Base-by-base conservation (phyloP, 176 grass and related monocot genomes). In the Tillandsia fasciculata region DNA sequence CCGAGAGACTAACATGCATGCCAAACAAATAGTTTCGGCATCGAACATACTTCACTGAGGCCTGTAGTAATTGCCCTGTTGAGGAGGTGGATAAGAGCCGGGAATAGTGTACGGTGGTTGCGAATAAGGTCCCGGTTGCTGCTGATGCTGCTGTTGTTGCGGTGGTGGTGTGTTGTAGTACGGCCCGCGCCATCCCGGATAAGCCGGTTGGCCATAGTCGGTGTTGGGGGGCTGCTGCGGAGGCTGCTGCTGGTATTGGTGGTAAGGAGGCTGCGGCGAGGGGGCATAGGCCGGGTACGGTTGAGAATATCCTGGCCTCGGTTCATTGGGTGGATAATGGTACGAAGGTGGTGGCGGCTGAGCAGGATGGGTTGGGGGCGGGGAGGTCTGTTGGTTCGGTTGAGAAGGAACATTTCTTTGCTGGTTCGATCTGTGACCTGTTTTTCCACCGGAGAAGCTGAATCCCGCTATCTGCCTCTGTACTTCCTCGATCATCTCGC, bases 401-500 rank as follows among this genome's bases (percentile, higher is more conserved):
- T 82, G 81, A 54, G 51, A 71, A 74, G 94, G 78, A 79, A 53
- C 28, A 61, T 59, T 87, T 73, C 88, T 84, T 18, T 68, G 89
- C 53, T 56, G 8, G 66, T 28, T 75, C 0, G 82, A 9, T 48
- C 72, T 85, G 61, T 80, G 81, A 7, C 68, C 52, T 17, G 48
- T 42, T 54, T 76, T 82, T 9, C 54, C 54, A 52, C 76, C 72
- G 54, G 68, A 87, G 69, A 99, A 99, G 78, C 73, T 99, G 78
- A 99, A 92, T 54, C 94, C 94, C 0, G 94, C 84, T 64, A 99
- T 70, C 77, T 93, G 86, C 63, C 78, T 87, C 78, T 99, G 90
- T 26, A 99, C 90, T 13, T 99, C 94, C 65, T 99, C 90, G 1
- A 90, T 99, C 94, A 93, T 99, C 78, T 99, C 94, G 24, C 84